phyloP scores from a whole-genome alignment of 768 basidiomycete genomes.

The Russula emetica region DNA sequence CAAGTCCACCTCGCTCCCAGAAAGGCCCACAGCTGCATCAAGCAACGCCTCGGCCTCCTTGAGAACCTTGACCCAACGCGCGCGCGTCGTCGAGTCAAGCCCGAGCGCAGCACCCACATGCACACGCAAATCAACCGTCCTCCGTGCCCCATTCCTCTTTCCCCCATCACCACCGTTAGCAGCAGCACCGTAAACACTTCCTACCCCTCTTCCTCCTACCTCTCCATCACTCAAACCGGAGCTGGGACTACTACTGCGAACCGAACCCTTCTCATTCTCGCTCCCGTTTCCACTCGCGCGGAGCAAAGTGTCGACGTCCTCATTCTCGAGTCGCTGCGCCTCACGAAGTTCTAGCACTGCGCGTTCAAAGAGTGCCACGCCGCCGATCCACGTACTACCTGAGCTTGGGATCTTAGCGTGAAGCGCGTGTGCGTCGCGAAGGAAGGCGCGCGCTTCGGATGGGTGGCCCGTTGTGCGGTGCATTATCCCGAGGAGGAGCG shows the following conservation, averaged over 20 bases:
- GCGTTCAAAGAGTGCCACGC: slow-evolving; percentile 64
- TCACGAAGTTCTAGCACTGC: slow-evolving; percentile 68
- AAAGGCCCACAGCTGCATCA: slow-evolving; percentile 46
- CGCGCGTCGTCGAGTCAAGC: slow-evolving; percentile 8
- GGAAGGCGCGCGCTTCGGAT: slow-evolving; percentile 43
- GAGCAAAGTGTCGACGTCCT: not conserved
- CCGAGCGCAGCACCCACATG: slow-evolving; percentile 25
- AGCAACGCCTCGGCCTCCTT: slow-evolving; percentile 47
- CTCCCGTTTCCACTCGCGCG: not conserved
- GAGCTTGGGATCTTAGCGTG: slow-evolving; percentile 36
- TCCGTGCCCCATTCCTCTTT: not conserved
- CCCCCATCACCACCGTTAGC: not conserved
- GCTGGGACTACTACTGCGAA: not conserved
- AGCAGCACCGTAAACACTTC: not conserved
- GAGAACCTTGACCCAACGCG: slow-evolving; percentile 47
- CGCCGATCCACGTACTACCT: slow-evolving; percentile 64
- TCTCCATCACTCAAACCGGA: slow-evolving; percentile 20
- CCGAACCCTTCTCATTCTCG: not conserved
- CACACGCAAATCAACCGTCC: slow-evolving; percentile 5
- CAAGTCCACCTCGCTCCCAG: slow-evolving; percentile 56
- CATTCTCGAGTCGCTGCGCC: slow-evolving; percentile 27
- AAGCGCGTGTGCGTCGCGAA: slow-evolving; percentile 48
- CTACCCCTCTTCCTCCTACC: not conserved
- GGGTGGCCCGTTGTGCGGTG: slow-evolving; percentile 55
- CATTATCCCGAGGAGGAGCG: slow-evolving; percentile 62